These are phyloP conservation scores for Echeveria elegans DNA, from an alignment of 164 flowering plant genomes.

Conservation along the genomic window DNA sequence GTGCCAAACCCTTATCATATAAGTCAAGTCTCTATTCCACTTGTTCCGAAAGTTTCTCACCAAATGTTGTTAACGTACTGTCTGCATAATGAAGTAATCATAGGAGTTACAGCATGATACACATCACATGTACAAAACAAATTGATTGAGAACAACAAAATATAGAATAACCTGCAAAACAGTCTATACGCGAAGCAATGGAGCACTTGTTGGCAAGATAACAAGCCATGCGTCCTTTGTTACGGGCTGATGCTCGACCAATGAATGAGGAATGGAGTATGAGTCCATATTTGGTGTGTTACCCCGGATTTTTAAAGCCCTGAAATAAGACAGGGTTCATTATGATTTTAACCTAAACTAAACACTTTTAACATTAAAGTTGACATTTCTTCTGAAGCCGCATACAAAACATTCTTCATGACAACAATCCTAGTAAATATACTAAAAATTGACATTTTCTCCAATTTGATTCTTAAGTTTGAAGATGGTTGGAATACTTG, in stretches of 20 bases:
- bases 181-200: conserved; percentile 96
- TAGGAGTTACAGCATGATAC: background rate
- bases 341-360: too few species aligned
- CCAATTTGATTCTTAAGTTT: too few species aligned
- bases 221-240: conserved; percentile 97
- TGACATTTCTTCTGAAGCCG: too few species aligned
- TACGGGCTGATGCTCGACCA: conserved; percentile 87
- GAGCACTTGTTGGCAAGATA: conserved; percentile 99
- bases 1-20: conserved; percentile 97
- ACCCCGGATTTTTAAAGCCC: conserved; percentile 92
- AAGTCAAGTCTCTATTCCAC: conserved; percentile 96
- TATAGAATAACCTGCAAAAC: conserved; percentile 58
- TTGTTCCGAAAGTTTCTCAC: conserved; percentile 91
- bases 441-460: background rate
- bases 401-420: too few species aligned
- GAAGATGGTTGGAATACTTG: conserved; percentile 32
- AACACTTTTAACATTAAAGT: too few species aligned
- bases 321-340: conserved; percentile 13
- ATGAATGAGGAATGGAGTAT: conserved; percentile 96
- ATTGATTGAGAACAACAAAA: background rate
- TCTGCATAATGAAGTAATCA: conserved; percentile 31
- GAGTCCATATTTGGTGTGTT: conserved; percentile 98
- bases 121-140: background rate
- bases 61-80: conserved; percentile 49
- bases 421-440: too few species aligned